Evolutionary conservation across 2,329 filamentous ascomycete species (phyloP), one percentile per base, ranked within the genome.

Genomic region (Amesomyces nigricolor): DNA sequence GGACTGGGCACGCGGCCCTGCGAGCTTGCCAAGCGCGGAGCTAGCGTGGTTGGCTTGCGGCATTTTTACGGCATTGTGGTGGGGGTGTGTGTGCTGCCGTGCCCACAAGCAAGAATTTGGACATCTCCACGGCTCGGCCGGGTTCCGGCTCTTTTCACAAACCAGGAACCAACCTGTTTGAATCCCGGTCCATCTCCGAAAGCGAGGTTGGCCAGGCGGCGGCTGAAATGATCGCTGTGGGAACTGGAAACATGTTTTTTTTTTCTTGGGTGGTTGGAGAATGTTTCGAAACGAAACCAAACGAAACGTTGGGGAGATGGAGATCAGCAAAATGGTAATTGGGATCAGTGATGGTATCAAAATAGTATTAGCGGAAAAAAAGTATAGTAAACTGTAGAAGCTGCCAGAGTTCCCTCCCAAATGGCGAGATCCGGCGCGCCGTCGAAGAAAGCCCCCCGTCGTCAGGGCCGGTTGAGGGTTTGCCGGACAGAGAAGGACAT

Each of bases 311-410:
- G 14, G 16, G 26, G 8, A 13, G 13, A n/a, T n/a, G 1, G 13
- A 39, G 13, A 30, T 13, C 26, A 40, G 22, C 10, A n/a, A 13
- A n/a, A 47, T 5, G n/a, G 17, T 17, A n/a, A 9, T 22, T 16
- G 11, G 14, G 29, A 13, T 44, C 52, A 49, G 35, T 54, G 42
- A 47, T 58, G 59, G 59, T 60, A 61, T 61, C 59, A 61, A 51
- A 53, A 17, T 57, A 53, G 57, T 59, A 59, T 55, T 61, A 61
- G 43, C 48, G 38, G 47, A 51, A 56, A 56, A 52, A 51, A 58
- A 39, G 39, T 54, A 53, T 57, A 57, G 39, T 51, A 48, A 54
- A 45, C 47, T 47, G 39, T 35, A 35, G 32, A 35, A 44, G 52
- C 54, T 53, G 44, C 51, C 52, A 50, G 47, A 46, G 39, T 52